Evolutionary conservation across 2,329 filamentous ascomycete genomes (phyloP), one percentile per base, ranked within the genome.

Genomic region (Lachnellula occidentalis): DNA sequence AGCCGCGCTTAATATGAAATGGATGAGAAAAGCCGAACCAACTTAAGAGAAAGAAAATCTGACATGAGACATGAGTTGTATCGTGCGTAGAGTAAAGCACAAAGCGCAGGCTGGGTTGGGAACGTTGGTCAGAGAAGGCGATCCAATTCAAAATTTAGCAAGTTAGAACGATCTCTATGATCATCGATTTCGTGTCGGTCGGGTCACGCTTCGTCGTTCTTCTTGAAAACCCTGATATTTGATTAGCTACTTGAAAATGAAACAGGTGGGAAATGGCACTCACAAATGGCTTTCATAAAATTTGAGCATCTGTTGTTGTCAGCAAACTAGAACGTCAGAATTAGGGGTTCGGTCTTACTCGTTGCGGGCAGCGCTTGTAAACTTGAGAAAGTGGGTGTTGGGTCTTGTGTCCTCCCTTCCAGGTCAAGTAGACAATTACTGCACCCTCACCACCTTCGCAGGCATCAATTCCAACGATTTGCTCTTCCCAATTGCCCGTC

Each of bases 361-460:
- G 88, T 66, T 92, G 88, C 0, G 89, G 89, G 61, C 87, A 91
- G 62, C 90, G 85, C 64, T 83, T 79, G 64, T 92, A 88, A 7
- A 91, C 78, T 14, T 85, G 77, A 19, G 76, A 70, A 15, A 88
- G 82, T 9, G 82, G 78, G 64, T 92, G 88, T 66, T 88, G 84
- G 1, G 87, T 88, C 74, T 90, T 91, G 47, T 81, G 76, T 8
- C 83, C 83, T 57, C 86, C 83, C 63, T 83, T 85, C 88, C 89
- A 92, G 12, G 82, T 81, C 34, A 92, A 72, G 62, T 86, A 90
- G 1, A 87, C 87, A 34, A 83, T 77, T 14, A 89, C 74, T 56
- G 77, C 78, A 17, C 78, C 79, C 24, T 79, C 74, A 48, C 80
- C 78, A 61, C 90, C 84, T 63, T 90, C 81, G 54, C 87, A 86